phyloP scores from a whole-genome alignment of 345 rosid genomes.

The Populus tremula region DNA sequence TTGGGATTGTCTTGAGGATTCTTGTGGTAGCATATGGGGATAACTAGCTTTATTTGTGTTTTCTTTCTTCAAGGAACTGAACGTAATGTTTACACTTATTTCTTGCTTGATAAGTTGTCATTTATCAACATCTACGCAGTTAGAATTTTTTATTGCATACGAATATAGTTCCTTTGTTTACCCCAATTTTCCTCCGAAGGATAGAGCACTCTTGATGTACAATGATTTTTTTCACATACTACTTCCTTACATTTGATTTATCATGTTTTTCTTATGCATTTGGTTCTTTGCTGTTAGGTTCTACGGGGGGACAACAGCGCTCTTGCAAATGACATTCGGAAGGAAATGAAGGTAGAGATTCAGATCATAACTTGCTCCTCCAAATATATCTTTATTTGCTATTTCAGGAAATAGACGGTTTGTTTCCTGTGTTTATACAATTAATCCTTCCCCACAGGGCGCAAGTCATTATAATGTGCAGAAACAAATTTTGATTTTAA shows the following conservation, averaged over 20 bases:
- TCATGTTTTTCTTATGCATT: conserved; percentile 12
- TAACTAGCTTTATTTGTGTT: not conserved
- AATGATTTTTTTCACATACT: not conserved
- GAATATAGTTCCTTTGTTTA: not conserved
- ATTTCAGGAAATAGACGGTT: not conserved
- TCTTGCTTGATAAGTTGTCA: not conserved
- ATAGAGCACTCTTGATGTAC: not conserved
- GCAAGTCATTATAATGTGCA: not conserved
- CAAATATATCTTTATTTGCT: not conserved
- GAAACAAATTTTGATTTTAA: not conserved
- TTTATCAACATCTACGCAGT: not conserved
- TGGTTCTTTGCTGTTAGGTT: conserved; percentile 45
- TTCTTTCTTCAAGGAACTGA: not conserved
- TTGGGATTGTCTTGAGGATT: not conserved
- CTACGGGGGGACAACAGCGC: conserved; percentile 81
- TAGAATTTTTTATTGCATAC: not conserved
- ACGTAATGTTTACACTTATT: not conserved
- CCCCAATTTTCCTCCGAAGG: not conserved
- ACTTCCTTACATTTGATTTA: not conserved
- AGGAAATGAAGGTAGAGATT: conserved; percentile 80
- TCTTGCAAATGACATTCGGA: conserved; percentile 86
- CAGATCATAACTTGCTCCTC: not conserved
- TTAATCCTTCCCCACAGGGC: not conserved
- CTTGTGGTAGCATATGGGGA: not conserved
- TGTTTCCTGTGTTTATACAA: not conserved